Base-by-base conservation (phyloP, 331 rosid genomes). In the Pyracantha coccinea region DNA sequence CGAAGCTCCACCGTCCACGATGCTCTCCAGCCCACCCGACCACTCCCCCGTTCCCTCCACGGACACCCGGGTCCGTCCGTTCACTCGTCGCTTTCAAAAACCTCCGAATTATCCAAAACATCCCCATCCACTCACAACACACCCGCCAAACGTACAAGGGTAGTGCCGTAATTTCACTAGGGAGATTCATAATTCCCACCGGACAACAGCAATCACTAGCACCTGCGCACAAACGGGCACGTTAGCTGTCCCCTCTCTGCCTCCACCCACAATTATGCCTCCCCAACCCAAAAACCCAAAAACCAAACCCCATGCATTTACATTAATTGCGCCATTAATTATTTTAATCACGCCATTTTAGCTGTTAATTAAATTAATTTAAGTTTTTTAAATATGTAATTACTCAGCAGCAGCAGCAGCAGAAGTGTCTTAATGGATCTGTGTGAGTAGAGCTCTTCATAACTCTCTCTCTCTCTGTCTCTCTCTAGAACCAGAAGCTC, bases 151-250 rank as follows among this genome's bases (percentile, higher is more conserved):
- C 6, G 10, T 8, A 20, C 28, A 6, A 66, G 88, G 61, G 79
- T 45, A 45, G 12, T 32, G 63, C 6, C 60, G 89, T 85, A 73
- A 75, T 75, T 88, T 14, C 47, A 4, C 4, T 0, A 12, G 5
- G 4, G 9, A 2, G 11, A 0, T 13, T 25, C 44, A 38, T 12
- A 44, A 31, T 78, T 78, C 78, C 82, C 86, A 81, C 83, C 88
- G 84, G 85, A 88, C 91, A 79, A 61, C 29, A 52, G 9, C 57
- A 17, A 52, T 52, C 57, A 84, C 79, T 91, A 85, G 83, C 72
- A 69, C 67, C 76, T 57, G 77, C 3, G 85, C 90, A 78, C 77
- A 78, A 78, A 73, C 77, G 97, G 95, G 92, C 96, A 90, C 78
- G 92, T 84, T 88, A 87, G 91, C 82, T 90, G 91, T 83, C 88